Conservation (phyloP, 257 asterid genomes). For the Linderniella brevidens region DNA sequence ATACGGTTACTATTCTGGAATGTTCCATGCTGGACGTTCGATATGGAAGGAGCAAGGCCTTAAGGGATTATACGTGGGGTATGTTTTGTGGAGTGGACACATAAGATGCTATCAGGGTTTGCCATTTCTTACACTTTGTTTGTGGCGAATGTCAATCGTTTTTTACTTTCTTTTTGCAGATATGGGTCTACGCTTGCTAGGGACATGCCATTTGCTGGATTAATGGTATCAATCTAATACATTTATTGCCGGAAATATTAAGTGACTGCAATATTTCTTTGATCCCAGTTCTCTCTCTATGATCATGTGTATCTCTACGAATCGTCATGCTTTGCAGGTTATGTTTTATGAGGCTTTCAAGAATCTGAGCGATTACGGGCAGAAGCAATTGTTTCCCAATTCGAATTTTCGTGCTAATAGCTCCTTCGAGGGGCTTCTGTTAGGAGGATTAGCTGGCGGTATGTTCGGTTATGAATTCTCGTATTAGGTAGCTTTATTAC, state of each 20-base stretch:
- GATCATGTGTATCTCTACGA: too few species aligned
- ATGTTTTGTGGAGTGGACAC: too few species aligned
- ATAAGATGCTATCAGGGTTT: too few species aligned
- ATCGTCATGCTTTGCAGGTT: conserved; percentile 22
- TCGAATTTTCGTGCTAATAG: conserved; percentile 27
- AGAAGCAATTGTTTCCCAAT: conserved; percentile 29
- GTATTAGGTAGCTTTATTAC: background rate
- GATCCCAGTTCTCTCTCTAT: too few species aligned
- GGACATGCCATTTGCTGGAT: conserved; percentile 83
- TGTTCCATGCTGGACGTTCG: conserved; percentile 73
- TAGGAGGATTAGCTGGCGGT: conserved; percentile 88
- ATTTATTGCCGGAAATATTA: background rate
- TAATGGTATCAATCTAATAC: conserved; percentile 36
- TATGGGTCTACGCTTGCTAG: conserved; percentile 76
- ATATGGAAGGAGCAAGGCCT: conserved; percentile 76
- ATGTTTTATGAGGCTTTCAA: conserved; percentile 65
- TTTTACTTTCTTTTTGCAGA: conserved; percentile 23
- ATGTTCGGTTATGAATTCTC: conserved; percentile 9
- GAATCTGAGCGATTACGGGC: conserved; percentile 41
- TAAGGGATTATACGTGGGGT: conserved; percentile 75
- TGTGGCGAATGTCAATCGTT: conserved; percentile 6
- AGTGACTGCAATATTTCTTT: too few species aligned
- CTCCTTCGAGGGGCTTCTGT: conserved; percentile 55
- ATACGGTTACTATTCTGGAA: conserved; percentile 68
- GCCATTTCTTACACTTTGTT: conserved; percentile 6